A percentile compares a stretch with the other conserved stretches of the same genome.
Conservation (phyloP, 169 alveolate species). For the Cryptosporidium ubiquitum region DNA sequence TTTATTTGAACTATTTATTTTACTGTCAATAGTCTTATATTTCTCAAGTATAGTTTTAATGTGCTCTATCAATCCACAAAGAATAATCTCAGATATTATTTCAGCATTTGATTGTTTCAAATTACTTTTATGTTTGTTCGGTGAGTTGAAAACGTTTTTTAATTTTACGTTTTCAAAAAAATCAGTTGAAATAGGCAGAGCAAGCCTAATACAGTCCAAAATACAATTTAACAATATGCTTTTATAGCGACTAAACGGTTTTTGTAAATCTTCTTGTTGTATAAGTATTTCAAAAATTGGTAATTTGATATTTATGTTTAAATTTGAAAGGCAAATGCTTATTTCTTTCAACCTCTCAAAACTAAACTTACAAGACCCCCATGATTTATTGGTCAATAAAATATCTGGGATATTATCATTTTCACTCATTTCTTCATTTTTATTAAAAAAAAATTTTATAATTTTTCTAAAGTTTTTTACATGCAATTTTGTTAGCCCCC, state of each 20-base stretch:
- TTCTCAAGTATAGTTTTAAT: constrained; percentile 76
- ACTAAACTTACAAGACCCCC: background rate
- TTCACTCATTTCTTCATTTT: constrained; percentile 1
- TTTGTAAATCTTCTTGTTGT: background rate
- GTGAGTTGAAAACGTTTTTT: background rate
- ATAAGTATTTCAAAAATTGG: constrained; percentile 23
- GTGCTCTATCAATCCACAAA: constrained; percentile 82
- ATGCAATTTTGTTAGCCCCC: constrained; percentile 27
- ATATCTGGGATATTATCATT: constrained; percentile 6
- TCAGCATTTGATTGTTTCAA: constrained; percentile 8
- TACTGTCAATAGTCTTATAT: background rate
- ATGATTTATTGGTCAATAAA: background rate
- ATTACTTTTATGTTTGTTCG: background rate
- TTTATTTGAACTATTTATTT: background rate
- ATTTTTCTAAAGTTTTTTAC: background rate
- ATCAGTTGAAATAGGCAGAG: constrained; percentile 8
- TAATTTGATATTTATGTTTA: background rate
- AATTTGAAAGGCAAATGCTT: constrained; percentile 22
- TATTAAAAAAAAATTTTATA: background rate
- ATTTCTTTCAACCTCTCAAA: constrained; percentile 33
- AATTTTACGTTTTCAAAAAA: background rate
- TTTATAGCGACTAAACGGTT: background rate
- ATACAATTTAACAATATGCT: constrained; percentile 14
- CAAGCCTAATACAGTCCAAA: constrained; percentile 45
- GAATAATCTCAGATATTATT: background rate